Conservation (phyloP, 2,329 filamentous ascomycete species). For the Penicillium sp. region DNA sequence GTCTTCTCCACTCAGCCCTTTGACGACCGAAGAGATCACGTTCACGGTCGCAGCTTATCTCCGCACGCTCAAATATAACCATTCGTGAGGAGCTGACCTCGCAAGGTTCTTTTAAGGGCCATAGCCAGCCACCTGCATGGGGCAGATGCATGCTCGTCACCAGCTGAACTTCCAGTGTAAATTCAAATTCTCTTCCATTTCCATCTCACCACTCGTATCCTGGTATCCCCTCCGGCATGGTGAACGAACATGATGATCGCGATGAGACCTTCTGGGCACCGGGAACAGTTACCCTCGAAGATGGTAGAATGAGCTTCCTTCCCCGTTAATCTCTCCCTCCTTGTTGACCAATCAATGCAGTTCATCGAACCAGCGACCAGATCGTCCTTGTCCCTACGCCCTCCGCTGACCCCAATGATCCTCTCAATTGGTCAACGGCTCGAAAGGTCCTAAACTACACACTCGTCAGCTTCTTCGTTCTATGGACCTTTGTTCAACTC, state of each 20-base stretch:
- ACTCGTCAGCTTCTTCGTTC: constrained; percentile 35
- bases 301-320: constrained; percentile 17
- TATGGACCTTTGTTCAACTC: constrained; percentile 39
- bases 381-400: constrained; percentile 32
- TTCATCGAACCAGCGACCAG: constrained; percentile 23
- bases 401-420: constrained; percentile 36
- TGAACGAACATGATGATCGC: constrained; percentile 14
- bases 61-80: constrained; percentile 7
- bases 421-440: constrained; percentile 34
- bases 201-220: not conserved
- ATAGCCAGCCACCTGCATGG: not conserved
- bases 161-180: not conserved
- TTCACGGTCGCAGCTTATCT: constrained; percentile 7
- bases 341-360: not conserved
- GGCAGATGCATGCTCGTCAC: not conserved
- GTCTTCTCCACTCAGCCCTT: constrained; percentile 11
- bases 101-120: not conserved
- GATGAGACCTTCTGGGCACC: constrained; percentile 30
- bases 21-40: constrained; percentile 20
- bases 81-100: not conserved
- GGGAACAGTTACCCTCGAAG: constrained; percentile 30
- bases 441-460: constrained; percentile 37
- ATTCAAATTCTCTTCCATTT: constrained; percentile 3
- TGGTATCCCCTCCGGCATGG: constrained; percentile 15
- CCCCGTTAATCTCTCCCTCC: not conserved